phyloP scores from a whole-genome alignment of 257 asterid species.

The Leptodermis oblonga region DNA sequence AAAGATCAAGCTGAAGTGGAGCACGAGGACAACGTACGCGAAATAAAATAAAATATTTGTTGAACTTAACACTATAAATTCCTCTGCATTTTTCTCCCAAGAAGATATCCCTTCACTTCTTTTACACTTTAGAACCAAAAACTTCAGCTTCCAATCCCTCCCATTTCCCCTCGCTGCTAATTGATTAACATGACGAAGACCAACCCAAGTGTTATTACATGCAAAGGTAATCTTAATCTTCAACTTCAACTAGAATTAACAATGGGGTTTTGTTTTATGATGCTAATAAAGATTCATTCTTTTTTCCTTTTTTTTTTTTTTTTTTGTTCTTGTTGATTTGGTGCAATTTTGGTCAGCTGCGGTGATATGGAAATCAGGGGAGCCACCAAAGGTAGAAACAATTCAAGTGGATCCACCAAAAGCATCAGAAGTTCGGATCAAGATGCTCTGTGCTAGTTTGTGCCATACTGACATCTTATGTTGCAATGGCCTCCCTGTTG shows the following conservation, averaged over 20 bases:
- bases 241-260: neutral
- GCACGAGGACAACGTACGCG: no score
- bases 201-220: constrained; percentile 14
- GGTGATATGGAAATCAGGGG: constrained; percentile 49
- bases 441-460: constrained; percentile 57
- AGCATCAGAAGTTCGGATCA: constrained; percentile 47
- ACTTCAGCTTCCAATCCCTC: neutral
- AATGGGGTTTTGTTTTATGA: neutral
- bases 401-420: constrained; percentile 54
- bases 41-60: no score
- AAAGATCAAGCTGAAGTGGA: no score
- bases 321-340: neutral
- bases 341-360: constrained; percentile 31
- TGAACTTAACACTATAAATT: no score
- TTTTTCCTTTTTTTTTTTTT: neutral
- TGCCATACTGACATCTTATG: constrained; percentile 57
- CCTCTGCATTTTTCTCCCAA: no score
- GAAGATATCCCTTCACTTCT: neutral
- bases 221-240: constrained; percentile 15
- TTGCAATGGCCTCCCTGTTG: constrained; percentile 44
- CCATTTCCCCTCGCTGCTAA: neutral
- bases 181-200: constrained; percentile 16
- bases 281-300: no score
- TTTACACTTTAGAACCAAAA: neutral
- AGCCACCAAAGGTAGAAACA: constrained; percentile 38